These are phyloP conservation scores for Candida nitratophila DNA, from an alignment of 805 yeast genomes.

Conservation along the genomic window DNA sequence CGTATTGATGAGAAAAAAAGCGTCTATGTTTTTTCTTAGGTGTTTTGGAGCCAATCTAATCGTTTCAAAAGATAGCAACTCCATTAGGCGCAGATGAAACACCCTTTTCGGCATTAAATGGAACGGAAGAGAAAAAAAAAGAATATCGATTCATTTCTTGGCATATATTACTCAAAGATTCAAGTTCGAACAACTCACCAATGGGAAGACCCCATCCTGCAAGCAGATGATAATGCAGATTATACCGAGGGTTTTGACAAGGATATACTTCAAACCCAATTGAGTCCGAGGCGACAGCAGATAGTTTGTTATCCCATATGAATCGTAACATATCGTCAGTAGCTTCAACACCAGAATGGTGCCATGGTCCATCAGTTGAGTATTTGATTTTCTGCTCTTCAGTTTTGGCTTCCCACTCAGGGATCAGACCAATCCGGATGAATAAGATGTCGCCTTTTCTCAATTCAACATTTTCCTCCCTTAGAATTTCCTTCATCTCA, in stretches of 20 bases:
- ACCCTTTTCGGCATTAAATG: constrained; percentile 26
- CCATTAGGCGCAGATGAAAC: constrained; percentile 35
- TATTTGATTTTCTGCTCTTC: constrained; percentile 3
- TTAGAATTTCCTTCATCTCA: constrained; percentile 17
- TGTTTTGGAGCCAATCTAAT: too few species aligned
- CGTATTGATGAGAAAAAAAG: too few species aligned
- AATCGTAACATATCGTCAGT: constrained; percentile 7
- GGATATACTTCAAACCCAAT: constrained; percentile 11
- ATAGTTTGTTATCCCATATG: constrained; percentile 8
- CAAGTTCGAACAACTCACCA: constrained; percentile 27
- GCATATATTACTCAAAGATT: constrained; percentile 20
- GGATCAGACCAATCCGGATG: constrained; percentile 22
- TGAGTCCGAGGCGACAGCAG: constrained; percentile 10
- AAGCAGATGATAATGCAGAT: constrained; percentile 11
- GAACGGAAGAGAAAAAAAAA: constrained; percentile 25
- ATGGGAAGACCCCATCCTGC: constrained; percentile 28
- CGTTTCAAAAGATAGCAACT: constrained; percentile 26
- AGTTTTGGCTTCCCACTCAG: constrained; percentile 14
- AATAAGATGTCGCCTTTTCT: constrained; percentile 24
- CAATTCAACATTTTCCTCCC: constrained; percentile 17
- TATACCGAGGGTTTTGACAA: neutral
- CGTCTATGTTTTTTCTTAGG: too few species aligned
- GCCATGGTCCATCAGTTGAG: constrained; percentile 6
- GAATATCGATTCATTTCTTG: constrained; percentile 16
- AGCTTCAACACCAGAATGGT: constrained; percentile 10